Evolutionary conservation across 345 rosid genomes (phyloP), one percentile per base, ranked within the genome.

Genomic region (Bruguiera parviflora): DNA sequence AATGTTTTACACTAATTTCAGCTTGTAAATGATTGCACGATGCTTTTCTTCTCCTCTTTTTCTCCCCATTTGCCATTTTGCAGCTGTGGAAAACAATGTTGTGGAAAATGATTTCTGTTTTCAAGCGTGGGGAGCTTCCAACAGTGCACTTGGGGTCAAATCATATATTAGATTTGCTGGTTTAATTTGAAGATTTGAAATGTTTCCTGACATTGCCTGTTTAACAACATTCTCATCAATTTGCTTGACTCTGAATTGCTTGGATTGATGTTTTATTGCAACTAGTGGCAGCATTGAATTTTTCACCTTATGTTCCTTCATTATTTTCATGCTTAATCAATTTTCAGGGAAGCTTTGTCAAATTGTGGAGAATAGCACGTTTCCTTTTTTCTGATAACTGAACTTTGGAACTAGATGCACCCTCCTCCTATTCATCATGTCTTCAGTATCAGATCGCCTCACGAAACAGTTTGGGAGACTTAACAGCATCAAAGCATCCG

Each of bases 401-500:
- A 53, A 46, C 55, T 46, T 39, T 33, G 39, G 70, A 61, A 57
- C 61, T 71, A 64, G 76, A 60, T 71, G 78, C 53, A 53, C 67
- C 37, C 61, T 22, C 61, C 29, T 0, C 24, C 58, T 3, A 37
- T 21, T 63, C 22, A 71, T 65, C 53, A 80, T 78, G 82, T 73
- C 32, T 52, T 78, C 75, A 24, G 16, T 59, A 8, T 60, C 79
- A 5, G 81, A 71, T 66, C 52, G 52, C 28, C 57, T 61, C 62
- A 53, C 33, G 28, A 71, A 58, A 61, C 56, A 67, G 57, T 19
- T 25, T 35, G 72, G 72, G 25, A 72, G 75, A 73, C 59, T 70
- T 51, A 76, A 63, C 64, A 55, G 75, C 67, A 56, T 67, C 16
- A 76, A 56, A 47, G 13, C 69, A 68, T 56, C 76, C 11, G 35